These are phyloP conservation scores for Thamnidium elegans DNA, from an alignment of 192 early-diverging fungal genomes.

Conservation along the genomic window DNA sequence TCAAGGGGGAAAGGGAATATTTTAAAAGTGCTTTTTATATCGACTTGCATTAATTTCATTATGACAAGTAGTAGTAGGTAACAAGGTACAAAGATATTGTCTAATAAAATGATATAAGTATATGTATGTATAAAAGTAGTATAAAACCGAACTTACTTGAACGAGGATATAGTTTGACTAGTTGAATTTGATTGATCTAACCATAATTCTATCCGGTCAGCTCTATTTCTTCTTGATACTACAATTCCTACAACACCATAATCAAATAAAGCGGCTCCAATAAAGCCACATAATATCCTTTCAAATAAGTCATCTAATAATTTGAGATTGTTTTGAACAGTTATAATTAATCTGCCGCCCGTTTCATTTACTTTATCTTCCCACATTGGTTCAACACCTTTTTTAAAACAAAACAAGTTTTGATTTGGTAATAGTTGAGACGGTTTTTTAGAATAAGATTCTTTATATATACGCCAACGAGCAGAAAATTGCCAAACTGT, in stretches of 20 bases:
- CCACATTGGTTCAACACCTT: slow-evolving; percentile 76
- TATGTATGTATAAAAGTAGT: neutral
- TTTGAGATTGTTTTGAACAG: slow-evolving; percentile 16
- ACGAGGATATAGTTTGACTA: slow-evolving; percentile 26
- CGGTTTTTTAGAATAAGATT: slow-evolving; percentile 29
- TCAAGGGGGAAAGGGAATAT: neutral
- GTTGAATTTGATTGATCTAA: slow-evolving; percentile 24
- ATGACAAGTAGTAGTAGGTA: slow-evolving; percentile 6
- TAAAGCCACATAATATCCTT: slow-evolving; percentile 43
- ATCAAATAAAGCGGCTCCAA: slow-evolving; percentile 39
- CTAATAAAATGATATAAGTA: neutral
- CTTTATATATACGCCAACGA: slow-evolving; percentile 43
- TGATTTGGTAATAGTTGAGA: slow-evolving; percentile 57
- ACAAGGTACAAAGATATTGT: slow-evolving; percentile 1
- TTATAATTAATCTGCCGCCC: slow-evolving; percentile 56
- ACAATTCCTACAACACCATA: slow-evolving; percentile 31
- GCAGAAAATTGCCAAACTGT: slow-evolving; percentile 48
- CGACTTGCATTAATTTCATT: neutral
- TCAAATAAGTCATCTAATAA: slow-evolving; percentile 46
- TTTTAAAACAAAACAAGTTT: slow-evolving; percentile 65
- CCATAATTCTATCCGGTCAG: slow-evolving; percentile 54
- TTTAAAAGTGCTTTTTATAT: slow-evolving; percentile 33
- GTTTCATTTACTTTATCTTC: slow-evolving; percentile 73
- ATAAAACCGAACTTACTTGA: slow-evolving; percentile 28
- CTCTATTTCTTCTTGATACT: slow-evolving; percentile 33